Evolutionary conservation across 768 basidiomycete genomes (phyloP).

Genomic region (Suillus sp.): DNA sequence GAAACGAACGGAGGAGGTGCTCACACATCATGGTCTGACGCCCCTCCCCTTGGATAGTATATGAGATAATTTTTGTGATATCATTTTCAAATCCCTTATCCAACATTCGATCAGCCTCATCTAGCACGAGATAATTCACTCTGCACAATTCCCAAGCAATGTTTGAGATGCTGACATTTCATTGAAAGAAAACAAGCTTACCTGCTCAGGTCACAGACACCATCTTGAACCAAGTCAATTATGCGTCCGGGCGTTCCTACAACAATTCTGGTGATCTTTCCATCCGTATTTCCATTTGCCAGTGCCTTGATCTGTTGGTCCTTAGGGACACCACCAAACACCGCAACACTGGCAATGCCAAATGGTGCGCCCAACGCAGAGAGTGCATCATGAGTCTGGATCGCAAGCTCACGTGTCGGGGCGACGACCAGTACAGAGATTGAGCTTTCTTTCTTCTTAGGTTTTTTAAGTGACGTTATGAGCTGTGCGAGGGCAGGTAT

Average conservation of each 20-base stretch:
- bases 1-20: conserved; percentile 32
- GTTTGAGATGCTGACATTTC: not conserved
- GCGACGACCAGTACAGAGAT: conserved; percentile 81
- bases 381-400: conserved; percentile 91
- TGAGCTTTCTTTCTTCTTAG: conserved; percentile 35
- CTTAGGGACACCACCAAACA: conserved; percentile 96
- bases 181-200: conserved; percentile 37
- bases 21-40: conserved; percentile 94
- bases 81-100: conserved; percentile 99
- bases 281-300: conserved; percentile 50
- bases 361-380: conserved; percentile 70
- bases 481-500: conserved; percentile 83
- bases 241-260: conserved; percentile 96
- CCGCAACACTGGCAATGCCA: conserved; percentile 78
- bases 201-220: conserved; percentile 79
- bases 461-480: conserved; percentile 41
- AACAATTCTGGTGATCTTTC: conserved; percentile 69
- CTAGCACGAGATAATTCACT: conserved; percentile 89
- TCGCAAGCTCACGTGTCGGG: conserved; percentile 94
- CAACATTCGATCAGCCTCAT: conserved; percentile 98
- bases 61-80: conserved; percentile 85
- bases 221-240: conserved; percentile 88
- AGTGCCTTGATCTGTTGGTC: conserved; percentile 75
- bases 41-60: conserved; percentile 62
- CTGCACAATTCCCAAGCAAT: conserved; percentile 38